These are phyloP conservation scores for Cytospora chrysosperma DNA, from an alignment of 2,329 filamentous ascomycete species.

Conservation along the genomic window DNA sequence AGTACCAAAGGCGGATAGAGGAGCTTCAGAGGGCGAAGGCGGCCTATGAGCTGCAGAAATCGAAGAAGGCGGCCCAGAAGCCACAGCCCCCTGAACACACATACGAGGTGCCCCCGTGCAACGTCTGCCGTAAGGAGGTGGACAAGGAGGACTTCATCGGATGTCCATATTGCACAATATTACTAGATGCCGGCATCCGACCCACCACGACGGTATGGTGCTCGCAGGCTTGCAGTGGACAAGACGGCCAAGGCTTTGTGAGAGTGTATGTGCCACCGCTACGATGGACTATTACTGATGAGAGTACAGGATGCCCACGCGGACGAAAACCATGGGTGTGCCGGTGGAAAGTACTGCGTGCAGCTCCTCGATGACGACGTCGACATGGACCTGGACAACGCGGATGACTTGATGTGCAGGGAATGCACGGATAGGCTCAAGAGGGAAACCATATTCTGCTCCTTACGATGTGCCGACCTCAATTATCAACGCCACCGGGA, in stretches of 20 bases:
- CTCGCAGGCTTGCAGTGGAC: slow-evolving; percentile 28
- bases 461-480: slow-evolving; percentile 31
- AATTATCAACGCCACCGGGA: slow-evolving; percentile 37
- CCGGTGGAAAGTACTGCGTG: slow-evolving; percentile 29
- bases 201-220: slow-evolving; percentile 31
- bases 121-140: slow-evolving; percentile 27
- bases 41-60: slow-evolving; percentile 31
- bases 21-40: slow-evolving; percentile 29
- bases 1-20: slow-evolving; percentile 32
- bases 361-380: slow-evolving; percentile 28
- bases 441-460: slow-evolving; percentile 34
- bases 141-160: slow-evolving; percentile 27
- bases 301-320: slow-evolving; percentile 27
- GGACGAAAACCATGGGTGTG: slow-evolving; percentile 29
- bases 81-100: slow-evolving; percentile 27
- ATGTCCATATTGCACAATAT: slow-evolving; percentile 32
- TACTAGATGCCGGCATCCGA: slow-evolving; percentile 26
- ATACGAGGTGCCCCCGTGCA: slow-evolving; percentile 31
- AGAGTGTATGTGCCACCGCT: not conserved
- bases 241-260: slow-evolving; percentile 27
- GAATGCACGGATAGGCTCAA: slow-evolving; percentile 34
- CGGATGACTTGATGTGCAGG: slow-evolving; percentile 30
- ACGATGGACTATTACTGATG: slow-evolving; percentile 2
- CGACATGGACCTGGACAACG: slow-evolving; percentile 25
- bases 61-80: slow-evolving; percentile 25